A percentile compares a stretch with the other conserved stretches of the same genome.
phyloP scores from a whole-genome alignment of 208 protist species.

The Leishmania tropica region DNA sequence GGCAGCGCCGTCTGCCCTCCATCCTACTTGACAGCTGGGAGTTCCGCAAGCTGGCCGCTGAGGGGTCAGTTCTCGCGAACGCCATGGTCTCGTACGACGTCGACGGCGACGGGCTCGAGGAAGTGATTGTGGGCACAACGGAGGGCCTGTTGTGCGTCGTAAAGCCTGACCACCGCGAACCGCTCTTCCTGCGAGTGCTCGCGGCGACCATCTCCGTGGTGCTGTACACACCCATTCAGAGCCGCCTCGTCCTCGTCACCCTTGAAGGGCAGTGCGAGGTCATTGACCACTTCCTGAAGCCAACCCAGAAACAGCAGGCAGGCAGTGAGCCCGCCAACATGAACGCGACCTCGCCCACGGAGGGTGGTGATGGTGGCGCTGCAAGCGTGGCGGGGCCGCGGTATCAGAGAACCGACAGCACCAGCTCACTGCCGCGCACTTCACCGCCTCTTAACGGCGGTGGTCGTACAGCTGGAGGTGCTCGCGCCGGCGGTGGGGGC shows the following conservation, averaged over 20 bases:
- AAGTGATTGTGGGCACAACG: slow-evolving; percentile 86
- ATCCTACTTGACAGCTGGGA: slow-evolving; percentile 86
- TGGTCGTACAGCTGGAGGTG: neutral
- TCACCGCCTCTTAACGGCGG: neutral
- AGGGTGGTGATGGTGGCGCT: neutral
- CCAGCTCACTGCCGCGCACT: slow-evolving; percentile 13
- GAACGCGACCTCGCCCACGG: neutral
- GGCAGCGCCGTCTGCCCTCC: slow-evolving; percentile 44
- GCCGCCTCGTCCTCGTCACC: slow-evolving; percentile 75
- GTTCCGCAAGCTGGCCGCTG: slow-evolving; percentile 72
- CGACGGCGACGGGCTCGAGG: slow-evolving; percentile 78
- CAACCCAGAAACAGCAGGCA: neutral
- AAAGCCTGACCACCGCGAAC: slow-evolving; percentile 66
- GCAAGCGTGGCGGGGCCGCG: neutral
- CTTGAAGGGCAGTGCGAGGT: slow-evolving; percentile 90
- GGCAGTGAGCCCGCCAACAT: neutral
- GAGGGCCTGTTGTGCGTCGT: slow-evolving; percentile 80
- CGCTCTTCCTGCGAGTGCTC: slow-evolving; percentile 62
- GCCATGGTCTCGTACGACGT: slow-evolving; percentile 80
- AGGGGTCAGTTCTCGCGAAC: slow-evolving; percentile 86
- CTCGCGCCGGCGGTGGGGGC: neutral
- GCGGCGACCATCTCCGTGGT: slow-evolving; percentile 87
- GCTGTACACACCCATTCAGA: slow-evolving; percentile 53
- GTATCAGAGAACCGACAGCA: slow-evolving; percentile 6
- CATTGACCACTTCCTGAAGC: slow-evolving; percentile 65